Evolutionary conservation across 495 filamentous ascomycete genomes (phyloP).

Genomic region (Staphylotrichum tortipilum): DNA sequence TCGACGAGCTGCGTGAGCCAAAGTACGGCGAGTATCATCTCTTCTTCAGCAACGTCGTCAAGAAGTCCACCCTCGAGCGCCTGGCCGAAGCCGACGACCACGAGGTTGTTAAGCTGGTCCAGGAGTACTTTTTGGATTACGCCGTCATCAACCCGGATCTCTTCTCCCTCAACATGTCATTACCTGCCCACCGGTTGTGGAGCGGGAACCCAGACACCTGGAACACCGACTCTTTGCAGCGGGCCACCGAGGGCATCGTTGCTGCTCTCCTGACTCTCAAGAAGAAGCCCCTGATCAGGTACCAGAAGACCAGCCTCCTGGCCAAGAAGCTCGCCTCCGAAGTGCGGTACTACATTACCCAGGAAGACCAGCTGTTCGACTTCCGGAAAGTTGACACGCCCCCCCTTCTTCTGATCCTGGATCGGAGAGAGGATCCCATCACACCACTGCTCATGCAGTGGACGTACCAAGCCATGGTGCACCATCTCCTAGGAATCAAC

Average conservation of each 20-base stretch:
- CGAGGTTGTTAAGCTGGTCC: conserved; percentile 84
- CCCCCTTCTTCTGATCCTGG: conserved; percentile 81
- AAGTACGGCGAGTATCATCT: conserved; percentile 98
- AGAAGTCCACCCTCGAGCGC: conserved; percentile 91
- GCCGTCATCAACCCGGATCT: conserved; percentile 91
- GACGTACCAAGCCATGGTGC: conserved; percentile 99
- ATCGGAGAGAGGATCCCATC: conserved; percentile 89
- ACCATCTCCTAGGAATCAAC: conserved; percentile 85
- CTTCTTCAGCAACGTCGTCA: conserved; percentile 93
- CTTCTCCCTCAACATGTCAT: conserved; percentile 70
- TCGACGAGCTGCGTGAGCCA: conserved; percentile 92
- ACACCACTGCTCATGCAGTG: conserved; percentile 95
- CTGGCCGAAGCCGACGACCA: conserved; percentile 97
- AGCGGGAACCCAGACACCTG: conserved; percentile 77
- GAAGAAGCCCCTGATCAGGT: conserved; percentile 91
- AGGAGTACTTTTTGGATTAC: conserved; percentile 94
- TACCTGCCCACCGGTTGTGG: conserved; percentile 66
- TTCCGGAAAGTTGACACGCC: conserved; percentile 93
- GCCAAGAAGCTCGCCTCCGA: conserved; percentile 90
- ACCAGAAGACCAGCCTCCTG: conserved; percentile 83
- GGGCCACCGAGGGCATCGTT: conserved; percentile 78
- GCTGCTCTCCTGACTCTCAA: conserved; percentile 78
- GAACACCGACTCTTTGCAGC: conserved; percentile 77
- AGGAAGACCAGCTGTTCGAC: conserved; percentile 96
- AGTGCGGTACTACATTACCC: conserved; percentile 81